phyloP scores from a whole-genome alignment of 2,329 filamentous ascomycete genomes.

The Xylaria sp. region DNA sequence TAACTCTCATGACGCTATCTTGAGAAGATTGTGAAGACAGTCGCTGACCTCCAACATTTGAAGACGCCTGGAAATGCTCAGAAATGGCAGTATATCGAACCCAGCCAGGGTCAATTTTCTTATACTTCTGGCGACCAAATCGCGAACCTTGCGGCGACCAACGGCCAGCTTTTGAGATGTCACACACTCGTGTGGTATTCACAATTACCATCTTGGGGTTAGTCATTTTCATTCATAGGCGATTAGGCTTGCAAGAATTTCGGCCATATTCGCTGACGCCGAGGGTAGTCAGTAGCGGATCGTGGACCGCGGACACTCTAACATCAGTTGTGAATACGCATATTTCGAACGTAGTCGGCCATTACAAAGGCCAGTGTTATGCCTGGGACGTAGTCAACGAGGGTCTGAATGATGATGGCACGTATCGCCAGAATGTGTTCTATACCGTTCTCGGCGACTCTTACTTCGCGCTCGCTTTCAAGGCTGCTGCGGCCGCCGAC shows the following conservation, averaged over 20 bases:
- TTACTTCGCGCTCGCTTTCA: slow-evolving; percentile 68
- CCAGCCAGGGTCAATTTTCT: slow-evolving; percentile 64
- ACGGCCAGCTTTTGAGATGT: slow-evolving; percentile 67
- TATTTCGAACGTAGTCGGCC: slow-evolving; percentile 65
- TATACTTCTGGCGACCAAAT: slow-evolving; percentile 67
- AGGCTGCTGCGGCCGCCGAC: slow-evolving; percentile 63
- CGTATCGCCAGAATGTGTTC: slow-evolving; percentile 64
- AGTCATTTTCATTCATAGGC: background rate
- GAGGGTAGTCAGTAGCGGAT: slow-evolving; percentile 46
- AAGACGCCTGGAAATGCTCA: slow-evolving; percentile 70
- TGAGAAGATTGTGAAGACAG: background rate
- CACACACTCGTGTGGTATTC: slow-evolving; percentile 59
- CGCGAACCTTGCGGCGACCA: slow-evolving; percentile 58
- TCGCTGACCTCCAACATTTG: background rate
- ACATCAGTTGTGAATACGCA: slow-evolving; percentile 67
- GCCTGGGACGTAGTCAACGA: slow-evolving; percentile 76
- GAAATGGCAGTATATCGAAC: slow-evolving; percentile 72
- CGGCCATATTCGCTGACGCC: slow-evolving; percentile 40
- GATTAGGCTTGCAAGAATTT: too few species aligned
- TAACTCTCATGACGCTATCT: background rate
- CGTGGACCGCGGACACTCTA: slow-evolving; percentile 69
- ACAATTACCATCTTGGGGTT: slow-evolving; percentile 36
- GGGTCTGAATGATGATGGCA: slow-evolving; percentile 67
- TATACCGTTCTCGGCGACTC: slow-evolving; percentile 64
- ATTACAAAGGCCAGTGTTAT: slow-evolving; percentile 70